phyloP scores from a whole-genome alignment of 2,329 filamentous ascomycete species.

The Trichophyton mentagrophytes region DNA sequence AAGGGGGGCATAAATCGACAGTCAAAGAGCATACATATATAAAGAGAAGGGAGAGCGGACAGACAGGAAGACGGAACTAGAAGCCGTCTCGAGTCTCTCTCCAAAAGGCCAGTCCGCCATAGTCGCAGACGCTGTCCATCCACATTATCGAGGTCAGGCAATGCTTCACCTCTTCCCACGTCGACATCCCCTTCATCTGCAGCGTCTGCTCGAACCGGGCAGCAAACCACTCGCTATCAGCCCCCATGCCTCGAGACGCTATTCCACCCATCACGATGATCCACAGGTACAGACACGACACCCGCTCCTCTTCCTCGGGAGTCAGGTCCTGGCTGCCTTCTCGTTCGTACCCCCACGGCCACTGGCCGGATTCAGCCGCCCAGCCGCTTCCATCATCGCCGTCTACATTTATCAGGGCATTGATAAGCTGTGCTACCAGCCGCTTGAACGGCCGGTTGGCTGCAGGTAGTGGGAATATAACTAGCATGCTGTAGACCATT shows the following conservation, averaged over 20 bases:
- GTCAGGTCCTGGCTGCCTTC: background rate
- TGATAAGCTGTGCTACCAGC: constrained; percentile 20
- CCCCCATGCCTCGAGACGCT: constrained; percentile 21
- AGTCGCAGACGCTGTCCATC: constrained; percentile 26
- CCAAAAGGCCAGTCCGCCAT: constrained; percentile 21
- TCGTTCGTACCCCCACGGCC: background rate
- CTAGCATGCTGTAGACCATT: constrained; percentile 27
- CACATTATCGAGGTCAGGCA: constrained; percentile 22
- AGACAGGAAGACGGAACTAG: background rate
- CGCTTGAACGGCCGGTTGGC: constrained; percentile 25
- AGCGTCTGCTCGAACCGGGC: constrained; percentile 17
- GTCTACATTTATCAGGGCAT: constrained; percentile 14
- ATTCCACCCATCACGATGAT: constrained; percentile 28
- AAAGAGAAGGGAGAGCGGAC: background rate
- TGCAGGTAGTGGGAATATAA: constrained; percentile 29
- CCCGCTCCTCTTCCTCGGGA: background rate
- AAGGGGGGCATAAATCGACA: background rate
- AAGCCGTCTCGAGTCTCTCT: constrained; percentile 12
- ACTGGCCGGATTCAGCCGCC: constrained; percentile 10
- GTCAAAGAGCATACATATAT: background rate
- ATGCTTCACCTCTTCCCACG: constrained; percentile 20
- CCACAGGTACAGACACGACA: constrained; percentile 22
- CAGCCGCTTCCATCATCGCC: constrained; percentile 17
- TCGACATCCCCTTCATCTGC: constrained; percentile 10
- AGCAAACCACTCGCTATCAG: constrained; percentile 25